These are phyloP conservation scores for Fusarium haematococcum DNA, from an alignment of 2,329 filamentous ascomycete species.

Conservation along the genomic window DNA sequence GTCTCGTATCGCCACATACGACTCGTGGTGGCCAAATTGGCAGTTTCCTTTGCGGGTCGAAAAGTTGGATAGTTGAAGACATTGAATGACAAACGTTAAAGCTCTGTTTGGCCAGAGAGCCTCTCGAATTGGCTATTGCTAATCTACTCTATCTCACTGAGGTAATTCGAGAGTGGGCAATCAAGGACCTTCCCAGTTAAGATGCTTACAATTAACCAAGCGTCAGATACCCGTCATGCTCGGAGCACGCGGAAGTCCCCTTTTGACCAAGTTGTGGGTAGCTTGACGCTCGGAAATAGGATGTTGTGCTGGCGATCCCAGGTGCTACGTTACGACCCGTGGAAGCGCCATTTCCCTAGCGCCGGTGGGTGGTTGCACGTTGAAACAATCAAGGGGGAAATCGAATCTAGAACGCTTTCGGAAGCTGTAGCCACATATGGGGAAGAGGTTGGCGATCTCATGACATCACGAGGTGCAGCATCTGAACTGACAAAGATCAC, in stretches of 20 bases:
- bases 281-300: background rate
- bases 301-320: background rate
- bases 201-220: conserved; percentile 14
- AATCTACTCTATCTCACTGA: conserved; percentile 18
- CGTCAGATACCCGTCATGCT: conserved; percentile 11
- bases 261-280: conserved; percentile 3
- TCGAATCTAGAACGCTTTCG: background rate
- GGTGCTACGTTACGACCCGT: conserved; percentile 6
- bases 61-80: conserved; percentile 1
- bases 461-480: background rate
- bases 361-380: background rate
- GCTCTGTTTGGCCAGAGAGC: conserved; percentile 5
- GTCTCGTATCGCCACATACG: conserved; percentile 1
- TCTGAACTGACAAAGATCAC: background rate
- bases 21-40: background rate
- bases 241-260: background rate
- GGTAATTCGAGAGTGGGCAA: conserved; percentile 4
- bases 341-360: background rate
- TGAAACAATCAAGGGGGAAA: background rate
- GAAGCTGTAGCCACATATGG: background rate
- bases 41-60: background rate
- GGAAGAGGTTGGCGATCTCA: background rate
- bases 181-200: conserved; percentile 33
- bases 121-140: conserved; percentile 2
- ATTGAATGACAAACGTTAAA: conserved; percentile 14